Evolutionary conservation across 371 early-diverging fungal species (phyloP), one percentile per base, ranked within the genome.

Genomic region (Mortierella sp.): DNA sequence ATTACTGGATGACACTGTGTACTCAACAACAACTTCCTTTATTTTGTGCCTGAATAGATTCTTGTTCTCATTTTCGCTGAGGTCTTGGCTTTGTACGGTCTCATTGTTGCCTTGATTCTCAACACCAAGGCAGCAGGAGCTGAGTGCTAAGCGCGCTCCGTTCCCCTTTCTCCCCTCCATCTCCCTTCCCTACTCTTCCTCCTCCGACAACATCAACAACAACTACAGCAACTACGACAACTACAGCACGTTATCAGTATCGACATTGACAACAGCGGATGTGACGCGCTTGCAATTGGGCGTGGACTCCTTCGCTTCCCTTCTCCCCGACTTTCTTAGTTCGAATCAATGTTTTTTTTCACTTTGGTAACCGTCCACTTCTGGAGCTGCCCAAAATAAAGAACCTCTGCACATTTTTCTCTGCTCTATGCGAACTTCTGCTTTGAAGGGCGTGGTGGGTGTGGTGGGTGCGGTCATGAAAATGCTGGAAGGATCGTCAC

Each of bases 31-130:
- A 52, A 57, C 70, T 13, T 72, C 42, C 75, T 55, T 13, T 11
- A 13, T 48, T 34, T n/a, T 63, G 24, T 24, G 42, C 19, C 1
- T 9, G 9, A n/a, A 31, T 72, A 90, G 90, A 92, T 95, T 81
- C 91, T 97, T 73, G 96, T 97, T 78, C 93, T 97, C 74, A 97
- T 97, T 95, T 97, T 97, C 88, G 97, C 97, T 58, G 97, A 97
- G 92, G 97, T 97, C 44, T 89, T 97, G 89, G 97, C 96, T 84
- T 93, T 97, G 76, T 97, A 97, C 80, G 97, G 97, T 54, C 90
- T 96, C 57, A 97, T 97, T 83, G 95, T 97, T 52, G 96, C 95
- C 21, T 92, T 97, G 76, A 97, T 97, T 77, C 83, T 96, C 72
- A 95, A 95, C 79, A 93, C 96, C 76, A 95, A 95, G 88, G 94